Evolutionary conservation across 176 grass and related monocot genomes (phyloP).

Genomic region (Pharus latifolius): DNA sequence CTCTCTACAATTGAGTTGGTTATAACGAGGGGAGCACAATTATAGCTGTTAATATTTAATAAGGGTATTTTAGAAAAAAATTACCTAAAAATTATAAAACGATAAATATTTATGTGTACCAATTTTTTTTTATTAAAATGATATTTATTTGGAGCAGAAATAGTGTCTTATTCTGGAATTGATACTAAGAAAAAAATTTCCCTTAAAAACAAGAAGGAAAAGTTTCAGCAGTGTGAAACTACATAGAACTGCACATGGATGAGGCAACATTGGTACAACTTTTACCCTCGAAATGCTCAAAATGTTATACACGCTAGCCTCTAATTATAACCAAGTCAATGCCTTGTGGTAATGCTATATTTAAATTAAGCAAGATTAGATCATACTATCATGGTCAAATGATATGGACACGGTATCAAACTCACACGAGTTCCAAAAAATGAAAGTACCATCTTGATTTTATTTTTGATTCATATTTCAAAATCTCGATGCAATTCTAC

Average conservation of each 20-base stretch:
- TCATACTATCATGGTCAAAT: conserved; percentile 14
- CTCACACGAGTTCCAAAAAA: background rate
- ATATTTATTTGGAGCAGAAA: too few relatives aligned
- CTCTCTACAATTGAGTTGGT: too few relatives aligned
- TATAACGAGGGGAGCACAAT: too few relatives aligned
- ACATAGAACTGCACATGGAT: background rate
- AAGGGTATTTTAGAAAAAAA: too few relatives aligned
- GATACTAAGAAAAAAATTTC: too few relatives aligned
- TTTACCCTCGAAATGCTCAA: conserved; percentile 15
- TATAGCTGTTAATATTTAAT: too few relatives aligned
- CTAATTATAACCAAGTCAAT: conserved; percentile 15
- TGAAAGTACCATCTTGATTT: background rate
- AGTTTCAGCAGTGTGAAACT: background rate
- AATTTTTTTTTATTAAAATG: too few relatives aligned
- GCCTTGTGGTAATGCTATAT: conserved; percentile 6
- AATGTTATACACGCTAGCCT: background rate
- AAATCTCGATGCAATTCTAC: conserved; percentile 5
- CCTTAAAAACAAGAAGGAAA: too few relatives aligned
- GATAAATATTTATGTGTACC: too few relatives aligned
- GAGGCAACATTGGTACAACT: background rate
- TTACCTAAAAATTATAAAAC: too few relatives aligned
- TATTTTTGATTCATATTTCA: background rate
- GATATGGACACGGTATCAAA: conserved; percentile 24
- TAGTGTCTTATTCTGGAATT: too few relatives aligned
- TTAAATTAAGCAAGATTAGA: conserved; percentile 5